Percentiles rank a stretch among this genome's conserved stretches.
Conservation (phyloP, 2,329 filamentous ascomycete species). For the Verticillium longisporum region DNA sequence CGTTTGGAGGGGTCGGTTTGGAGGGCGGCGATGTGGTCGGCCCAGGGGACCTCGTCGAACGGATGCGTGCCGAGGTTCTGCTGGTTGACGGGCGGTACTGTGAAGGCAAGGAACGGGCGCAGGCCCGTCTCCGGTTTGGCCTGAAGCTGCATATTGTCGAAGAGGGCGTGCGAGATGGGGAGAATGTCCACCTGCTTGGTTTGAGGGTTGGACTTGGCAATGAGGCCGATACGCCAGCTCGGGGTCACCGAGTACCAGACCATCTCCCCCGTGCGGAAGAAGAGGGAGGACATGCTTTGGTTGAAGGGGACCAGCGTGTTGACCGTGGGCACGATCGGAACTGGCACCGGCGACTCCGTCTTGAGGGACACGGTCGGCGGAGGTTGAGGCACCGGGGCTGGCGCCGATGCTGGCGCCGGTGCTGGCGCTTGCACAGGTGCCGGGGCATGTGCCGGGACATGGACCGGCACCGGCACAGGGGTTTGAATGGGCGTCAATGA, state of each 20-base stretch:
- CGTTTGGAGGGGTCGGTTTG: conserved; percentile 26
- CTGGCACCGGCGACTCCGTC: conserved; percentile 4
- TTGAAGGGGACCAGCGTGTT: not conserved
- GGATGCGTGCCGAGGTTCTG: conserved; percentile 29
- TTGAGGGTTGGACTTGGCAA: conserved; percentile 22
- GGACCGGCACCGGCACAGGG: not conserved
- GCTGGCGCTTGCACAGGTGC: not conserved
- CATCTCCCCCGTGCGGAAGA: conserved; percentile 42
- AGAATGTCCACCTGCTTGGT: conserved; percentile 22
- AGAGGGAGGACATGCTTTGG: conserved; percentile 8
- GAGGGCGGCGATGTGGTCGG: conserved; percentile 22
- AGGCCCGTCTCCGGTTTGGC: conserved; percentile 32
- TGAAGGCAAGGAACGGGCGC: conserved; percentile 45
- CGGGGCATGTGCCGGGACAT: not conserved
- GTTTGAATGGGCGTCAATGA: not conserved
- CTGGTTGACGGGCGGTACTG: conserved; percentile 35
- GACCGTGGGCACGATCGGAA: not conserved
- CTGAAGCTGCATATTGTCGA: conserved; percentile 27
- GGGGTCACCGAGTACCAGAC: conserved; percentile 42
- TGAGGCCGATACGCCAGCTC: conserved; percentile 42
- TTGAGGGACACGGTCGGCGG: not conserved
- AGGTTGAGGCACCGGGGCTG: not conserved
- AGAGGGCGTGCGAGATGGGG: conserved; percentile 31
- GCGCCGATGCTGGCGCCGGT: no score
- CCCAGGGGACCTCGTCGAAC: conserved; percentile 37